Percentiles rank a stretch among this genome's conserved stretches.
Conservation (phyloP, 257 asterid genomes). For the Rubia yunnanensis region DNA sequence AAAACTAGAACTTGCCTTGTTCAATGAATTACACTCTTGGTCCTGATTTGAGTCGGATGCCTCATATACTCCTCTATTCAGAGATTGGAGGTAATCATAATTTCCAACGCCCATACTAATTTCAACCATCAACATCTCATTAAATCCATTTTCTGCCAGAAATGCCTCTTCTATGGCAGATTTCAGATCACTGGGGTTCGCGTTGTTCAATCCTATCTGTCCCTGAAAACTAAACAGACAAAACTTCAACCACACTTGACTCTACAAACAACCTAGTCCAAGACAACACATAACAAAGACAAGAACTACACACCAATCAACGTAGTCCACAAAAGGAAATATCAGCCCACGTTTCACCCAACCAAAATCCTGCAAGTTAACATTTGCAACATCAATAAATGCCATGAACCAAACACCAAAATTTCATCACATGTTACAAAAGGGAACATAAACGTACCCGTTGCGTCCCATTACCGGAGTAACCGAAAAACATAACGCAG, state of each 20-base stretch:
- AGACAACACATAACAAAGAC: slow-evolving; percentile 5
- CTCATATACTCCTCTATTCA: slow-evolving; percentile 58
- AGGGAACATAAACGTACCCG: slow-evolving; percentile 43
- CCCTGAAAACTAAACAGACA: slow-evolving; percentile 80
- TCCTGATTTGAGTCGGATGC: slow-evolving; percentile 51
- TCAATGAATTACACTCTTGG: slow-evolving; percentile 44
- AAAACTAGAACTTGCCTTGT: slow-evolving; percentile 35
- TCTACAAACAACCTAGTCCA: slow-evolving; percentile 14
- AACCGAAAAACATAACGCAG: slow-evolving; percentile 98
- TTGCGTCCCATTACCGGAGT: slow-evolving; percentile 94
- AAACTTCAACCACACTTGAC: slow-evolving; percentile 22
- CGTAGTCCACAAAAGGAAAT: slow-evolving; percentile 81
- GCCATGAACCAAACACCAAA: slow-evolving; percentile 4
- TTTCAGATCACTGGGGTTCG: slow-evolving; percentile 65
- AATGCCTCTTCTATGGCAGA: slow-evolving; percentile 97
- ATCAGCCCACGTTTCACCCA: slow-evolving; percentile 87
- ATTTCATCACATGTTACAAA: neutral
- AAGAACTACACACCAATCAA: slow-evolving; percentile 60
- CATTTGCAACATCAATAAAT: slow-evolving; percentile 21
- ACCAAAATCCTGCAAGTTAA: slow-evolving; percentile 78
- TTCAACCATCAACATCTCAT: slow-evolving; percentile 91
- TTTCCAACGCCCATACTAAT: slow-evolving; percentile 88
- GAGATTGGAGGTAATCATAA: slow-evolving; percentile 56
- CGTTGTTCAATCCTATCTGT: slow-evolving; percentile 70
- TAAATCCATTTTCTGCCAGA: slow-evolving; percentile 79